These are phyloP conservation scores for Drosera capensis DNA, from an alignment of 148 eudicot species.

Conservation along the genomic window DNA sequence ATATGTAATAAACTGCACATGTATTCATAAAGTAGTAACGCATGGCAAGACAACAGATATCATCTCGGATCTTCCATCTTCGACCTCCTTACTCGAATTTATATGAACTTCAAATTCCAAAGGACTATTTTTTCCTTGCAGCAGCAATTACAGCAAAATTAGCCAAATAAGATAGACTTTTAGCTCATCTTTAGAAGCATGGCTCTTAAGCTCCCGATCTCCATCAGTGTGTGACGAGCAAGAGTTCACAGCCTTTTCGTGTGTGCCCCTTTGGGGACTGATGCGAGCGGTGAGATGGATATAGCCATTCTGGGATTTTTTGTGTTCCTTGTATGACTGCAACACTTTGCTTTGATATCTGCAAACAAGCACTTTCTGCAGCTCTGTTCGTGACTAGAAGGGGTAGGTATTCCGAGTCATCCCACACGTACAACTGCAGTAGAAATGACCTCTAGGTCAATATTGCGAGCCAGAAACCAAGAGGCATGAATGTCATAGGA, in stretches of 20 bases:
- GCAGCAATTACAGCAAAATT: constrained; percentile 33
- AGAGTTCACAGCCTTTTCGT: background rate
- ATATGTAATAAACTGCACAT: no score
- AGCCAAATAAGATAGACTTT: constrained; percentile 57
- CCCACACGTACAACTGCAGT: constrained; percentile 80
- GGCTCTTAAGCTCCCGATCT: constrained; percentile 6
- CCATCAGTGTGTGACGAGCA: constrained; percentile 3
- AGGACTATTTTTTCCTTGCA: constrained; percentile 51
- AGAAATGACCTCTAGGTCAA: background rate
- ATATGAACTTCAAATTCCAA: constrained; percentile 41
- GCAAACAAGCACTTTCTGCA: constrained; percentile 65
- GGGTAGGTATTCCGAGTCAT: constrained; percentile 48
- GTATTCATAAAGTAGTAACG: no score
- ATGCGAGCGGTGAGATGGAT: constrained; percentile 3
- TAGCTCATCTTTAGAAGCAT: constrained; percentile 4
- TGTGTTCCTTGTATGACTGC: constrained; percentile 29
- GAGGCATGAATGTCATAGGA: background rate
- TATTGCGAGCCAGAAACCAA: background rate
- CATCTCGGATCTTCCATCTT: constrained; percentile 66
- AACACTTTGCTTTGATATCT: constrained; percentile 48
- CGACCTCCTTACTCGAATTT: constrained; percentile 28
- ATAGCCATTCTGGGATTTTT: constrained; percentile 5
- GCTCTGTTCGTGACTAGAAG: constrained; percentile 61
- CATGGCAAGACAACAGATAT: constrained; percentile 32
- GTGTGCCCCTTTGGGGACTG: constrained; percentile 1